These are phyloP conservation scores for Arachis hypogaea DNA, from an alignment of 306 rosid species.

Conservation along the genomic window DNA sequence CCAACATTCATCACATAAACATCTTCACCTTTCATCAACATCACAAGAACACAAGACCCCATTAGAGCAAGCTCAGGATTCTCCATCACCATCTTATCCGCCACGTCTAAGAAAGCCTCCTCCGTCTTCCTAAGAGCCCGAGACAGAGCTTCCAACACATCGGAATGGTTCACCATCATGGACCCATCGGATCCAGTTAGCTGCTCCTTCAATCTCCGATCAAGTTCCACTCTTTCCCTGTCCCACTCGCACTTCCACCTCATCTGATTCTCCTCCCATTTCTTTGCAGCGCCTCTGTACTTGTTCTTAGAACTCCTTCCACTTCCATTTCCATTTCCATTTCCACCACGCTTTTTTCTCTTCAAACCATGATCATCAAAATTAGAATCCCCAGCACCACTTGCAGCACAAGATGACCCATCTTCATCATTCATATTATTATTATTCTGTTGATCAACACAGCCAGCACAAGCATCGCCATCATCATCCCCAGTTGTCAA, in stretches of 20 bases:
- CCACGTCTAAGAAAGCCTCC: conserved; percentile 80
- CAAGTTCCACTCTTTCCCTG: conserved; percentile 82
- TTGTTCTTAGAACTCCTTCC: conserved; percentile 49
- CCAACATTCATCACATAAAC: conserved; percentile 96
- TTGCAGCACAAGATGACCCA: conserved; percentile 49
- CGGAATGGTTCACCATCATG: conserved; percentile 53
- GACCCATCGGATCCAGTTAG: conserved; percentile 52
- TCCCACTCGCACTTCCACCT: conserved; percentile 98
- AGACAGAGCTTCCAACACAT: conserved; percentile 83
- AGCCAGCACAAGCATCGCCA: conserved; percentile 53
- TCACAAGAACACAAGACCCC: conserved; percentile 99
- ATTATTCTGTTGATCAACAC: conserved; percentile 59
- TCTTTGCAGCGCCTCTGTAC: conserved; percentile 62
- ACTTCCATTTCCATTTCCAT: conserved; percentile 34
- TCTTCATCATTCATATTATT: conserved; percentile 7
- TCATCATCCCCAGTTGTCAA: background rate
- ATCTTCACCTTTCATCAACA: conserved; percentile 96
- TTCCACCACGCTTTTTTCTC: conserved; percentile 40
- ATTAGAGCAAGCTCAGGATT: conserved; percentile 95
- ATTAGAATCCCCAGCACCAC: conserved; percentile 50
- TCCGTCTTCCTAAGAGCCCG: conserved; percentile 86
- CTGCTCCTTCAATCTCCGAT: conserved; percentile 80
- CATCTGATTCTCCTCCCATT: conserved; percentile 86
- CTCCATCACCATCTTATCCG: conserved; percentile 78
- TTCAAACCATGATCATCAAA: conserved; percentile 39